Evolutionary conservation across 352 stramenopile genomes (phyloP), one percentile per base, ranked within the genome.

Genomic region (Aphanomyces invadans): DNA sequence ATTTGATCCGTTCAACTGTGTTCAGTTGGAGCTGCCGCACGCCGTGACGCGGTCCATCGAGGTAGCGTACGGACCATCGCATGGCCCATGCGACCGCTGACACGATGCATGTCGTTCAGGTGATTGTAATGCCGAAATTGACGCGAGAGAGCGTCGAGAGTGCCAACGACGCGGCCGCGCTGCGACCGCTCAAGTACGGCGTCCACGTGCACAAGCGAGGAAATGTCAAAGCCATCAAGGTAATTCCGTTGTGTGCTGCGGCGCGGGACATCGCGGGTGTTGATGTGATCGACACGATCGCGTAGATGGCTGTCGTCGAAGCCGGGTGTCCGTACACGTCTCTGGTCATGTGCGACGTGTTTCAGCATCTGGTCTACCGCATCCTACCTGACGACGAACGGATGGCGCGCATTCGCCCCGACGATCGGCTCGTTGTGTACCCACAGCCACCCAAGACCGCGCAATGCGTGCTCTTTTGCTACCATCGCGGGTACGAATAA

Each of bases 1-100:
- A 44, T 99, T 99, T 74, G 96, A 99, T 71, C 91, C 96, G 19
- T 99, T 96, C 81, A 98, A 93, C 54, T 96, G 87, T 46, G 92
- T 99, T 45, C 96, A 95, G 62, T 72, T 99, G 9, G 95, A 98
- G 57, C 70, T 99, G 23, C 83, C 83, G 12, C 83, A 81, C 60
- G 79, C 88, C 55, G 75, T 78, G 28, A 87, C 78, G 23, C 73
- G 79, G 38, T 69, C 78, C 10, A 75, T 92, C 56, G 81, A 92
- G 51, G 76, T 67, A 31, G n/a, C n/a, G n/a, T n/a, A n/a, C n/a
- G n/a, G n/a, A n/a, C n/a, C n/a, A n/a, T n/a, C n/a, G n/a, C n/a
- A n/a, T n/a, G n/a, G n/a, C n/a, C n/a, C n/a, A n/a, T n/a, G n/a
- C n/a, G n/a, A n/a, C n/a, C n/a, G n/a, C n/a, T n/a, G n/a, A n/a